Percentiles rank a stretch among this genome's conserved stretches.
These are phyloP conservation scores for Rubia tinctorum DNA, from an alignment of 305 asterid genomes.

Conservation along the genomic window DNA sequence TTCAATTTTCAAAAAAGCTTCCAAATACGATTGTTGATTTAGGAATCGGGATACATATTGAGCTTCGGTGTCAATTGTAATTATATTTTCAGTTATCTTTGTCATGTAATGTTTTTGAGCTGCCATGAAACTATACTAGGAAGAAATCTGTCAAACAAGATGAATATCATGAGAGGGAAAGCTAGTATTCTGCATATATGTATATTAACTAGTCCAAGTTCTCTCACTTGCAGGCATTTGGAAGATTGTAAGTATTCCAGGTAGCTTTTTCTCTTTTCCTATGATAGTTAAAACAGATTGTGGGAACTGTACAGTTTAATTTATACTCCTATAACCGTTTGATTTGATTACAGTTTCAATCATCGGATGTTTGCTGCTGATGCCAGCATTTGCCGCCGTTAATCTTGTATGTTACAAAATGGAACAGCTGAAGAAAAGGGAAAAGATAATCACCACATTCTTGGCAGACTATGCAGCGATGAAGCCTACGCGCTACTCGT, in stretches of 20 bases:
- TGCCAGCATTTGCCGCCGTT: not conserved
- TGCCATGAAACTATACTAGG: too few relatives aligned
- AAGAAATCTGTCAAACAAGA: too few relatives aligned
- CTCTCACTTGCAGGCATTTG: not conserved
- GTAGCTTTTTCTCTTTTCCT: not conserved
- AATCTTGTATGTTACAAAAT: not conserved
- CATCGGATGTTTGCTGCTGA: constrained; percentile 1
- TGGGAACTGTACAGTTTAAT: not conserved
- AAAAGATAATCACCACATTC: not conserved
- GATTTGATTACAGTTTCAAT: not conserved
- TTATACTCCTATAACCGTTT: not conserved
- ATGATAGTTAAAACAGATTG: not conserved
- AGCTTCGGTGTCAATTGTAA: too few relatives aligned
- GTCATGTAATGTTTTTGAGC: too few relatives aligned
- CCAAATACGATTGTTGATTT: too few relatives aligned
- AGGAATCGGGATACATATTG: too few relatives aligned
- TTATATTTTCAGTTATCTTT: too few relatives aligned
- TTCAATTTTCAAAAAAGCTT: too few relatives aligned
- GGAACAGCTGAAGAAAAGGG: not conserved
- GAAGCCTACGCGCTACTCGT: not conserved
- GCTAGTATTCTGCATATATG: not conserved
- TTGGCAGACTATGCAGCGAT: not conserved
- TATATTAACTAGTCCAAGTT: not conserved
- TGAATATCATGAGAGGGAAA: too few relatives aligned
- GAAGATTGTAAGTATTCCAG: not conserved